These are phyloP conservation scores for Dentipellis fragilis DNA, from an alignment of 768 basidiomycete genomes.

Conservation along the genomic window DNA sequence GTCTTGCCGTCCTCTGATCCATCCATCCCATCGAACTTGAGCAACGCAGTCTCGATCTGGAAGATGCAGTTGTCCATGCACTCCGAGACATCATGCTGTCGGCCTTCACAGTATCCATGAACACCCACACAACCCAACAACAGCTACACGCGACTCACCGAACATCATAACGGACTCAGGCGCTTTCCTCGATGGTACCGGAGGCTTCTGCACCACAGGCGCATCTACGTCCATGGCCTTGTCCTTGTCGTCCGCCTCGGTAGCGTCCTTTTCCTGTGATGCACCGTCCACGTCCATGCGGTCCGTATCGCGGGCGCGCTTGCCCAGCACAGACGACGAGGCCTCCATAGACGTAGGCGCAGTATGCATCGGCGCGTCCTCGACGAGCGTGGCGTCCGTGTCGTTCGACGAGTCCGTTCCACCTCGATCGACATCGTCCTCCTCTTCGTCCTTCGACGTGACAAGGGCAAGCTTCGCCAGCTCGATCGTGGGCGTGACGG, in stretches of 20 bases:
- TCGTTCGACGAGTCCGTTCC: constrained; percentile 79
- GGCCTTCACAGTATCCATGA: constrained; percentile 37
- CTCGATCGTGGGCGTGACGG: constrained; percentile 78
- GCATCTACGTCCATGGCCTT: constrained; percentile 21
- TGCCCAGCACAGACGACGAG: constrained; percentile 45
- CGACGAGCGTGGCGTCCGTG: constrained; percentile 82
- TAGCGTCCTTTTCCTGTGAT: constrained; percentile 5
- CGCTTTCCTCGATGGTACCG: constrained; percentile 39
- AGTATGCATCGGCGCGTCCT: constrained; percentile 41
- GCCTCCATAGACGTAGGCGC: constrained; percentile 16
- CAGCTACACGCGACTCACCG: constrained; percentile 34
- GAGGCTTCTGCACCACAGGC: constrained; percentile 29
- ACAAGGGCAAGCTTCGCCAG: constrained; percentile 87
- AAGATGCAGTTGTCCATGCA: constrained; percentile 99
- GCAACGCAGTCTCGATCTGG: constrained; percentile 88
- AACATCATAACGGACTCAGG: constrained; percentile 86
- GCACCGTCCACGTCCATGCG: constrained; percentile 42
- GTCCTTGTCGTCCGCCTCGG: constrained; percentile 19
- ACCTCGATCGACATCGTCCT: constrained; percentile 65
- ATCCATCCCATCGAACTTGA: constrained; percentile 55
- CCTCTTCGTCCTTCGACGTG: constrained; percentile 84
- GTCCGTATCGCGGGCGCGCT: constrained; percentile 44
- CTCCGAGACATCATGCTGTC: constrained; percentile 96
- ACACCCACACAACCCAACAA: background rate
- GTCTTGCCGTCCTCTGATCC: constrained; percentile 44